Percentiles rank a stretch among this genome's conserved stretches.
These are phyloP conservation scores for Fusarium sp. DNA, from an alignment of 2,329 filamentous ascomycete species.

Conservation along the genomic window DNA sequence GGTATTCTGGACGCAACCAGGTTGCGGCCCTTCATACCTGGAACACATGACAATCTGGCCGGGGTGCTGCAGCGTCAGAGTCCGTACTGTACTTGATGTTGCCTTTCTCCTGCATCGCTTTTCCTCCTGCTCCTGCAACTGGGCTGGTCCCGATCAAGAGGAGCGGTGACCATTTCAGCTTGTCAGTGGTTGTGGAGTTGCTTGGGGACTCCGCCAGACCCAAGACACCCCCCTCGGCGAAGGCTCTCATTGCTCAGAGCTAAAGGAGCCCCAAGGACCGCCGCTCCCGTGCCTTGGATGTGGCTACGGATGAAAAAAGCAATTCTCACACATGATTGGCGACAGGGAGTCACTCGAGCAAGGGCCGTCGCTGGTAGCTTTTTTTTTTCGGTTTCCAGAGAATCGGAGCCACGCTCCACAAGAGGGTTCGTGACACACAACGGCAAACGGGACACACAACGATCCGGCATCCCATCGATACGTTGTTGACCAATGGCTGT, in stretches of 20 bases:
- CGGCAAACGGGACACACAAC: conserved; percentile 32
- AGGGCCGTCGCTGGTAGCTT: conserved; percentile 38
- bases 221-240: conserved; percentile 32
- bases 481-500: conserved; percentile 23
- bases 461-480: conserved; percentile 41
- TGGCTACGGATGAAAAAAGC: conserved; percentile 30
- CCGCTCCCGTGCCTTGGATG: conserved; percentile 43
- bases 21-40: conserved; percentile 11
- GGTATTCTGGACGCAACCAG: conserved; percentile 24
- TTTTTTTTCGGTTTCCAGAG: conserved; percentile 46
- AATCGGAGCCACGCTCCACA: conserved; percentile 47
- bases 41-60: conserved; percentile 8
- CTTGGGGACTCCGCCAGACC: conserved; percentile 27
- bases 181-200: conserved; percentile 24
- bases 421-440: conserved; percentile 42
- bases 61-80: not conserved
- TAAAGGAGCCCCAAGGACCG: conserved; percentile 32
- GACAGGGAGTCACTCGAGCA: conserved; percentile 29
- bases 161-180: conserved; percentile 39
- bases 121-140: conserved; percentile 13
- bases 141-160: conserved; percentile 1
- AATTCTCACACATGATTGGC: conserved; percentile 38
- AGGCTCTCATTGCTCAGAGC: conserved; percentile 36
- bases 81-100: not conserved
- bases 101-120: conserved; percentile 1